Evolutionary conservation across 192 early-diverging fungal species (phyloP).

Genomic region (Diversispora eburnea): DNA sequence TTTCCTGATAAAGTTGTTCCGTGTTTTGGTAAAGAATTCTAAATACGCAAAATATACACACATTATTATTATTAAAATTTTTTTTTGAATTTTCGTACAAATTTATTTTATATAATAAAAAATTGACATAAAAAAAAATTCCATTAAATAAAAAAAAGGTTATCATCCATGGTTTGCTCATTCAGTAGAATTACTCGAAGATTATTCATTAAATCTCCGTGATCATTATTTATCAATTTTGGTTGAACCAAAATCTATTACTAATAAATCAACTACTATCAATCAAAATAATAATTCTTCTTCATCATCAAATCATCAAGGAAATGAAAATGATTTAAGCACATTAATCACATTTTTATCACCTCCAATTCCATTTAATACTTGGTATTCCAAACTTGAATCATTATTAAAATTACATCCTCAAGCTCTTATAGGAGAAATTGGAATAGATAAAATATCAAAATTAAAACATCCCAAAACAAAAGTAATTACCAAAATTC

Average conservation of each 20-base stretch:
- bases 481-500: conserved; percentile 36
- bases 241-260: neutral
- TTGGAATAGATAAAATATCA: conserved; percentile 61
- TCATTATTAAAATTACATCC: conserved; percentile 38
- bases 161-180: conserved; percentile 29
- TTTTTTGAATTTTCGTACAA: conserved; percentile 33
- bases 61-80: neutral
- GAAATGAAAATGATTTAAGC: conserved; percentile 11
- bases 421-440: conserved; percentile 55
- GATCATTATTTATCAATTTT: conserved; percentile 20
- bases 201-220: conserved; percentile 11
- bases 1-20: conserved; percentile 38
- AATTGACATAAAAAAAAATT: conserved; percentile 4
- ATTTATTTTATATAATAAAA: conserved; percentile 29
- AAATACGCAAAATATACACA: no score
- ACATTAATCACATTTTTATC: conserved; percentile 29
- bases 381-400: conserved; percentile 35
- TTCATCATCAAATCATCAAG: no score
- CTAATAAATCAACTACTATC: no score
- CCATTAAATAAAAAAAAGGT: conserved; percentile 27
- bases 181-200: conserved; percentile 5
- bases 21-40: conserved; percentile 40
- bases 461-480: conserved; percentile 39
- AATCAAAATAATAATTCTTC: no score
- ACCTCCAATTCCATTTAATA: conserved; percentile 31